phyloP scores from a whole-genome alignment of 371 early-diverging fungal species.

The Lichtheimia ornata region DNA sequence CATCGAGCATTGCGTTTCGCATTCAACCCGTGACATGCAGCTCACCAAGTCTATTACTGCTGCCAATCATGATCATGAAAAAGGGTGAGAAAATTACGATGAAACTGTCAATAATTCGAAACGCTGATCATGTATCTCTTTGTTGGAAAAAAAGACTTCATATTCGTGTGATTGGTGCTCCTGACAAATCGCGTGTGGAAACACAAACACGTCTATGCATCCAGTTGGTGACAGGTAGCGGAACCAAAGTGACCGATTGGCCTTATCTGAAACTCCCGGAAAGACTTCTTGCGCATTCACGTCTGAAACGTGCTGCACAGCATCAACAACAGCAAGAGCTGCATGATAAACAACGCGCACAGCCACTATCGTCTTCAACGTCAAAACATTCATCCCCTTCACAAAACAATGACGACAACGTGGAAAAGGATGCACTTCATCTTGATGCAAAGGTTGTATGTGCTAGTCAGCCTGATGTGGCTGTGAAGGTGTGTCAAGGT shows the following conservation, averaged over 20 bases:
- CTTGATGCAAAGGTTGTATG: conserved; percentile 83
- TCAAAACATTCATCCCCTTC: conserved; percentile 14
- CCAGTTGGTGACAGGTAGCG: conserved; percentile 63
- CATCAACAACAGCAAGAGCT: not conserved
- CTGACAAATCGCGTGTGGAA: conserved; percentile 87
- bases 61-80: no score
- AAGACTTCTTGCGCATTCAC: conserved; percentile 64
- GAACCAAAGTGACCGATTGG: conserved; percentile 69
- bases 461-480: conserved; percentile 71
- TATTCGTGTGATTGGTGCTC: conserved; percentile 70
- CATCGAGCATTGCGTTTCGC: no score
- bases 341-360: no score
- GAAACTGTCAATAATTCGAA: conserved; percentile 2
- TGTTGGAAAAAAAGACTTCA: conserved; percentile 29
- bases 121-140: not conserved
- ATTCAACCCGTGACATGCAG: no score
- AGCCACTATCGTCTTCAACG: no score
- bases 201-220: conserved; percentile 85
- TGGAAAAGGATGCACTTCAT: conserved; percentile 33
- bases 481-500: conserved; percentile 76
- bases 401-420: conserved; percentile 5
- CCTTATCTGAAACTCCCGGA: conserved; percentile 75
- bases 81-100: not conserved
- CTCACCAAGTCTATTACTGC: no score
- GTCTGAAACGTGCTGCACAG: conserved; percentile 31